Evolutionary conservation across 2,329 filamentous ascomycete genomes (phyloP), one percentile per base, ranked within the genome.

Genomic region (Cadophora sp.): DNA sequence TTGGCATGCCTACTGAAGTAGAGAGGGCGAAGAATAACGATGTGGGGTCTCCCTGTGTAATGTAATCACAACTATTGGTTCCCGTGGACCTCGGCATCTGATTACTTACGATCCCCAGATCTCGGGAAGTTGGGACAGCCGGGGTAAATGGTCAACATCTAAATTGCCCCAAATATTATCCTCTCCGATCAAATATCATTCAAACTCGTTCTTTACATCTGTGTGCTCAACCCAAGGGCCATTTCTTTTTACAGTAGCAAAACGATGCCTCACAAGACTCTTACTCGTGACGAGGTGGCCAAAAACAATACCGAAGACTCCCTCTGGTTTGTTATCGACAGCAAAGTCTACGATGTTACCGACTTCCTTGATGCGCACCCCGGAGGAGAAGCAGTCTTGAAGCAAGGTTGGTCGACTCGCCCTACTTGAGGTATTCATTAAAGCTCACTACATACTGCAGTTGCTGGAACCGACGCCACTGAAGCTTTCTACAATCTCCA

Each of bases 401-500:
- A 87, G 64, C 92, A 97, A 80, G 61, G 61, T 43, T 14, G 22
- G 48, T 50, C 4, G 12, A 24, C 14, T 51, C 2, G 3, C 0
- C 6, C 22, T 51, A 24, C 43, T 24, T n/a, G n/a, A 46, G 9
- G 19, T 16, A 22, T 12, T n/a, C 12, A 16, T 40, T 7, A 27
- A 29, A 29, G 29, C 61, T 64, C 24, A 64, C 48, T 40, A n/a
- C 16, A 43, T 37, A 55, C 40, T 34, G 16, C 37, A 64, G 87
- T 95, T 59, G 93, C 92, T 34, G 93, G 93, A 70, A 86, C 88
- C 73, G 93, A 97, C 77, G 92, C 93, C 62, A 97, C 93, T 1
- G 82, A 86, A 43, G 91, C 91, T 66, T 97, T 97, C 81, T 97
- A 97, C 87, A 97, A 97, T 83, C 89, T 97, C 64, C 94, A 97